Evolutionary conservation across 129 eudicot species (phyloP).

Genomic region (Scalesia atractyloides): DNA sequence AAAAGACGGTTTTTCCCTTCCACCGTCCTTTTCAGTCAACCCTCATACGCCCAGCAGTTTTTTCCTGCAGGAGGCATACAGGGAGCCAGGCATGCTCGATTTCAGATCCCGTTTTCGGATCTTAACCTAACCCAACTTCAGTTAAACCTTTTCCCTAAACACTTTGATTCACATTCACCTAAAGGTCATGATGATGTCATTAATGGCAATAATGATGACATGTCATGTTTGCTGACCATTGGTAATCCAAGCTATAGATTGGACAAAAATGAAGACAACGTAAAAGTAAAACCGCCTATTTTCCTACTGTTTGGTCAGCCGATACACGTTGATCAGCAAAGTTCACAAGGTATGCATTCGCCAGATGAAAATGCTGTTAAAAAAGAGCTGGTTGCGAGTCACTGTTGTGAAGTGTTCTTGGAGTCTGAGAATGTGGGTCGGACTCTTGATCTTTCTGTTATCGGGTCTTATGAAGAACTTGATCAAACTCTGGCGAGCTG

Average conservation of each 20-base stretch:
- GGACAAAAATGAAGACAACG: conserved; percentile 34
- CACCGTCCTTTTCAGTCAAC: conserved; percentile 59
- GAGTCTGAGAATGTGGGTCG: conserved; percentile 75
- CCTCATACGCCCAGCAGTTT: conserved; percentile 67
- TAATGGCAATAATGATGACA: conserved; percentile 32
- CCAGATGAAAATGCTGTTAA: conserved; percentile 5
- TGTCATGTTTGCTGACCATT: conserved; percentile 68
- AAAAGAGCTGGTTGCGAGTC: conserved; percentile 33
- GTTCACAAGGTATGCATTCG: background rate
- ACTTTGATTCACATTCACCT: conserved; percentile 36
- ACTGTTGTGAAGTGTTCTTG: conserved; percentile 62
- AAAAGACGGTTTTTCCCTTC: conserved; percentile 44
- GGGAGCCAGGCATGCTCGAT: conserved; percentile 99
- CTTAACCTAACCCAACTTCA: conserved; percentile 62
- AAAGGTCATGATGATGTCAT: conserved; percentile 27
- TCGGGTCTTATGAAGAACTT: conserved; percentile 69
- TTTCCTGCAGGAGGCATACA: conserved; percentile 97
- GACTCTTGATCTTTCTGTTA: conserved; percentile 66
- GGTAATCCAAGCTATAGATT: conserved; percentile 48
- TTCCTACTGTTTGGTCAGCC: conserved; percentile 83
- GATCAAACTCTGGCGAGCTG: conserved; percentile 47
- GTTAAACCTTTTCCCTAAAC: conserved; percentile 47
- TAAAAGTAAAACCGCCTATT: conserved; percentile 45
- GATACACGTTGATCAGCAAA: conserved; percentile 70
- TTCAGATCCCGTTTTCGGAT: conserved; percentile 69